These are phyloP conservation scores for Suhomyces coccinellae DNA, from an alignment of 1,139 yeast genomes.

Conservation along the genomic window DNA sequence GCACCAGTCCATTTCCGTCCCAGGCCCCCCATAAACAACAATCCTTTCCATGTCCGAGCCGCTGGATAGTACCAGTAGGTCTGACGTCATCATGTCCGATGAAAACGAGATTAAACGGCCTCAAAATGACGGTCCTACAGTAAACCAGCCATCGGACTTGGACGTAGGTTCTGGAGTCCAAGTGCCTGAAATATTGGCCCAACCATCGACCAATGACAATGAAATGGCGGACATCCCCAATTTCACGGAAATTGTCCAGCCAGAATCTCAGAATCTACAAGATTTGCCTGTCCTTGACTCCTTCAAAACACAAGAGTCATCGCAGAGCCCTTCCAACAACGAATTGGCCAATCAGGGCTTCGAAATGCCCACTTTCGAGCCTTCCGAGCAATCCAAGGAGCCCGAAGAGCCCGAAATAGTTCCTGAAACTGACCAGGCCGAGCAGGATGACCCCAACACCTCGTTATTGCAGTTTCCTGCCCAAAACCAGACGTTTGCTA, in stretches of 20 bases:
- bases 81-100: slow-evolving; percentile 2
- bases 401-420: neutral
- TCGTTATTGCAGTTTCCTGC: slow-evolving; percentile 14
- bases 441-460: slow-evolving; percentile 19
- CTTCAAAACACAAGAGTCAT: neutral
- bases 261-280: neutral
- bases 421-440: neutral
- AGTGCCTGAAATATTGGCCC: neutral
- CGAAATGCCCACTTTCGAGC: neutral
- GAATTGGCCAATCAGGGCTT: neutral
- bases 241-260: neutral
- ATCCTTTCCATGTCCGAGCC: slow-evolving; percentile 3
- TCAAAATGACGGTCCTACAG: neutral
- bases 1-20: neutral
- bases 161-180: neutral
- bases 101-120: neutral
- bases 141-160: neutral
- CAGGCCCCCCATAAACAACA: neutral
- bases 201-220: too few species aligned
- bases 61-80: slow-evolving; percentile 1
- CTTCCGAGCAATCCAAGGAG: neutral
- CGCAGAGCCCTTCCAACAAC: neutral
- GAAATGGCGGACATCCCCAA: too few species aligned
- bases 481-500: slow-evolving; percentile 28
- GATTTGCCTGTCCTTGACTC: neutral